Percentiles rank a stretch among this genome's conserved stretches.
Conservation (phyloP, 2,329 filamentous ascomycete genomes). For the Ophioceras dolichostomum region DNA sequence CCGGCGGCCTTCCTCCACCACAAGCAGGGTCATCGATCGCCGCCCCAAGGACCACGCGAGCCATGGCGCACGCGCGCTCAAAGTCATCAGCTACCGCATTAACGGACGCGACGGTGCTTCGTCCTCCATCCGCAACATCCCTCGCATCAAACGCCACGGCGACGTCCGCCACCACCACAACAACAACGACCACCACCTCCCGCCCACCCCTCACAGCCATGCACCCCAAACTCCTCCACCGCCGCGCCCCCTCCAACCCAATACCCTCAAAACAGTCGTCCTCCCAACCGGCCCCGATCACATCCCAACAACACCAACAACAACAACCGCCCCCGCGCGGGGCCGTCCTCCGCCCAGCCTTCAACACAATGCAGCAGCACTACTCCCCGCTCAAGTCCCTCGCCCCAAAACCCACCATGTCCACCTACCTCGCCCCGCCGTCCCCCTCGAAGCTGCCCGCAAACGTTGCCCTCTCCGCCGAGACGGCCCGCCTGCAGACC, state of each 20-base stretch:
- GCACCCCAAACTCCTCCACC: conserved; percentile 4
- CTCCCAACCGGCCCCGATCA: conserved; percentile 1
- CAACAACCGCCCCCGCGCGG: conserved; percentile 1
- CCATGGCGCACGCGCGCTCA: conserved; percentile 25
- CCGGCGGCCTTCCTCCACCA: conserved; percentile 13
- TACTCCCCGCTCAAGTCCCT: conserved; percentile 51
- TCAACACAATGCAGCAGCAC: conserved; percentile 54
- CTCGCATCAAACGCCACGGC: conserved; percentile 13
- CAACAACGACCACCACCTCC: conserved; percentile 5
- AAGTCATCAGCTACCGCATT: conserved; percentile 27
- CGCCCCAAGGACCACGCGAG: too few relatives aligned
- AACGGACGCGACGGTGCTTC: conserved; percentile 23
- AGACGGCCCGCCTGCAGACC: conserved; percentile 46
- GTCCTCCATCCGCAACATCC: conserved; percentile 19
- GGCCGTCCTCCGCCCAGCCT: conserved; percentile 31
- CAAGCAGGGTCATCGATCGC: too few relatives aligned
- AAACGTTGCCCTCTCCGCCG: conserved; percentile 45
- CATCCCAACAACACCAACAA: not conserved
- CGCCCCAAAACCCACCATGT: conserved; percentile 49
- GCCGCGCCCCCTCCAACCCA: conserved; percentile 6
- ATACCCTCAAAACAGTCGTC: too few relatives aligned
- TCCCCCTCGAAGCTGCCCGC: conserved; percentile 49
- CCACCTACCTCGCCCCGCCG: conserved; percentile 44
- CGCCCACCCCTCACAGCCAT: conserved; percentile 6
- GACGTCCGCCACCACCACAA: conserved; percentile 4